Evolutionary conservation across 2,329 filamentous ascomycete genomes (phyloP).

Genomic region (Colletotrichum sp.): DNA sequence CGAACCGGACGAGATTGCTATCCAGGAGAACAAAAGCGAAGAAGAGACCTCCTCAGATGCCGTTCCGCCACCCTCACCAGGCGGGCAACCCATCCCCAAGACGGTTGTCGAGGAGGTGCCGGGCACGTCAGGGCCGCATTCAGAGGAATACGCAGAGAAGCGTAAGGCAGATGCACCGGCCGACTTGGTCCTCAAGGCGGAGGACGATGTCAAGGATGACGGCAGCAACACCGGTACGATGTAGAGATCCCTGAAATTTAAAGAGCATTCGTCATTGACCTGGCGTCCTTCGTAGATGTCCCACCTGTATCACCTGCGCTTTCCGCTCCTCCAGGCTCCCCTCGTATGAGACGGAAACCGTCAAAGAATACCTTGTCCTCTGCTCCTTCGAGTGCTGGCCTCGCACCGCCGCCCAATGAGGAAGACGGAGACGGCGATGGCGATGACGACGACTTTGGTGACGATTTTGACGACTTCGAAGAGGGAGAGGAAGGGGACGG

Average conservation of each 20-base stretch:
- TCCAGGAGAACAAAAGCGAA: slow-evolving; percentile 30
- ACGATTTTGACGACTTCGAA: slow-evolving; percentile 69
- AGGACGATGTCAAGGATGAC: slow-evolving; percentile 41
- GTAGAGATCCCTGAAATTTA: slow-evolving; percentile 23
- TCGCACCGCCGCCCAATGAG: slow-evolving; percentile 17
- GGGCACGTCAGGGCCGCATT: slow-evolving; percentile 48
- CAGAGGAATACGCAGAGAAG: slow-evolving; percentile 48
- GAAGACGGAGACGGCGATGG: slow-evolving; percentile 34
- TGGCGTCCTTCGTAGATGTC: slow-evolving; percentile 38
- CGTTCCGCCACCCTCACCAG: slow-evolving; percentile 27
- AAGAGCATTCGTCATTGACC: slow-evolving; percentile 24
- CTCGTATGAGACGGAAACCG: slow-evolving; percentile 35
- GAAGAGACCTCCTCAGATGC: slow-evolving; percentile 27
- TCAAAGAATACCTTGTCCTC: slow-evolving; percentile 27
- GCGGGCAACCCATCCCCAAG: slow-evolving; percentile 49
- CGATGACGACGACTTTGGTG: slow-evolving; percentile 56
- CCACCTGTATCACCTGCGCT: slow-evolving; percentile 30
- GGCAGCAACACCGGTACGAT: slow-evolving; percentile 37
- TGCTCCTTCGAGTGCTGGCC: neutral
- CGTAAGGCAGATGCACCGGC: slow-evolving; percentile 58
- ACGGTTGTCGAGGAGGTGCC: slow-evolving; percentile 60
- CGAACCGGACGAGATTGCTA: slow-evolving; percentile 64
- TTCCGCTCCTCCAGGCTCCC: slow-evolving; percentile 32
- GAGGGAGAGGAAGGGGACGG: slow-evolving; percentile 59
- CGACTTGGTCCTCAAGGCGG: slow-evolving; percentile 53